Evolutionary conservation across 176 grass and related monocot species (phyloP).

Genomic region (Calamus simplicifolius): DNA sequence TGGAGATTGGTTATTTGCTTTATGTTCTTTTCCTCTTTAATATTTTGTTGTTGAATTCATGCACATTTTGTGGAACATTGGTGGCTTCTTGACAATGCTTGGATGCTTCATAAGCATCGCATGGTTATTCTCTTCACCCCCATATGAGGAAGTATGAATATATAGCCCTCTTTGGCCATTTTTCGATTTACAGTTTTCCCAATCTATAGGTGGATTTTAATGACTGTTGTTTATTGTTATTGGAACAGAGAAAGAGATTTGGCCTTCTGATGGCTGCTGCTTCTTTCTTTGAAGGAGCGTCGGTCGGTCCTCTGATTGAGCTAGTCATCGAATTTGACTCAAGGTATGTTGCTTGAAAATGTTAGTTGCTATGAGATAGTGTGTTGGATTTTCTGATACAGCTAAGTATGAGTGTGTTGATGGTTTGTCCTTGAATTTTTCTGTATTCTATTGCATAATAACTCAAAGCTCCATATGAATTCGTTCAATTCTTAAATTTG

Average conservation of each 20-base stretch:
- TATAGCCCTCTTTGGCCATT: background rate
- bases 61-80: conserved; percentile 78
- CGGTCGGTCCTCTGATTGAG: conserved; percentile 69
- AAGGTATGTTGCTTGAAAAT: conserved; percentile 38
- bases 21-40: no score
- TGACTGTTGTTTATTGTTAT: background rate
- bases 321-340: conserved; percentile 63
- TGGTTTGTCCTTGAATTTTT: no score
- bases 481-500: no score
- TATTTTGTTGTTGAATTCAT: background rate
- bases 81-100: conserved; percentile 69
- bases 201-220: conserved; percentile 5
- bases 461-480: no score
- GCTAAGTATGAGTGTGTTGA: no score
- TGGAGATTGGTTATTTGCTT: no score
- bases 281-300: conserved; percentile 69
- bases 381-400: background rate
- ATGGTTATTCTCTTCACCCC: conserved; percentile 48
- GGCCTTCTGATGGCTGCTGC: conserved; percentile 53
- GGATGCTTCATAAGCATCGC: conserved; percentile 56
- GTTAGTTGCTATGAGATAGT: background rate
- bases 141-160: conserved; percentile 54
- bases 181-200: background rate
- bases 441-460: no score
- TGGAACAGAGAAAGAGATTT: conserved; percentile 77